Base-by-base conservation (phyloP, 306 rosid species). In the Oxytropis ochrocephala region DNA sequence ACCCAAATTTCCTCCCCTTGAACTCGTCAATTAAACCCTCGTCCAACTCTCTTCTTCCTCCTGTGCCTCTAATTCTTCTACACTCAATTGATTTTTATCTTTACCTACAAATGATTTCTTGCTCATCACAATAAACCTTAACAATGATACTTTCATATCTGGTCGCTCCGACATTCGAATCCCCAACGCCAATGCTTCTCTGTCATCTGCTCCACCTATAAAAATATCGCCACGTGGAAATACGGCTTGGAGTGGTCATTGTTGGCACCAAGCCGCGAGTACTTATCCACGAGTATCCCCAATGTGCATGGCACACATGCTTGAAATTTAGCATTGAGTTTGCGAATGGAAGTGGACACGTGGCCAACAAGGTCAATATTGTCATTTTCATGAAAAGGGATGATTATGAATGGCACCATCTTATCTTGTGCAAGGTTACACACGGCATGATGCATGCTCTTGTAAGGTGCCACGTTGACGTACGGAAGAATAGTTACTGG, bases 211-310 rank as follows among this genome's bases (percentile, higher is more conserved):
- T 5, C 96, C 91, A 0, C 96, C 94, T 0, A 84, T 4, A 21
- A 87, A 32, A 90, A 72, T 0, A 77, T 18, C 0, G 70, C 88
- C 2, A 88, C 85, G 11, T 79, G 72, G 74, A 75, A 72, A 13
- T 50, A 58, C 8, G 39, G 0, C 1, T 53, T 43, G 0, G 46
- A 0, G 3, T 24, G 4, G 4, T 39, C 51, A 1, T 9, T 4
- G 16, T 0, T 49, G 7, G 4, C 5, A 8, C 65, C n/a, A 0
- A 36, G 48, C 8, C 50, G 39, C 0, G 82, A 78, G 36, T 72
- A 44, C 49, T 82, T 56, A 10, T 90, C 95, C 5, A 90, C 90
- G 0, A 90, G 81, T 41, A 88, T 67, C 8, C 96, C 96, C 47
- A 90, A 74, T 0, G 92, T 82, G 78, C 86, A 86, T 0, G 87